phyloP scores from a whole-genome alignment of 2,329 filamentous ascomycete species.

The Penicillium corylophilum region DNA sequence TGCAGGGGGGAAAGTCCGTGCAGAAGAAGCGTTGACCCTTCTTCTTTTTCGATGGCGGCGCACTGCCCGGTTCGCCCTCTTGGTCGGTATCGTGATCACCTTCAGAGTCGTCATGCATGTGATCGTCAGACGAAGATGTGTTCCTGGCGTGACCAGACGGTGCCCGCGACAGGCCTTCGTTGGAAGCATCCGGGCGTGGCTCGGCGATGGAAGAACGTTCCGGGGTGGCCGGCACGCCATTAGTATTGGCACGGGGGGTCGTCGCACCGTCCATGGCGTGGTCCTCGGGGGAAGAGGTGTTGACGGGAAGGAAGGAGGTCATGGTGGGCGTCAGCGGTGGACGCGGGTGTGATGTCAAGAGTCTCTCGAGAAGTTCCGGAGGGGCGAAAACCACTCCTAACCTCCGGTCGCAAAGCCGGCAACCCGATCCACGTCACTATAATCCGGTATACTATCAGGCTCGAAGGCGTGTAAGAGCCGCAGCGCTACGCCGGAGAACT shows the following conservation, averaged over 20 bases:
- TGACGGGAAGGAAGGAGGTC: slow-evolving; percentile 62
- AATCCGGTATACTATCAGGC: slow-evolving; percentile 11
- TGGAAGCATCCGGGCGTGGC: slow-evolving; percentile 17
- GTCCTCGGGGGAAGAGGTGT: slow-evolving; percentile 52
- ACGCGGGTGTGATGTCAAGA: slow-evolving; percentile 30
- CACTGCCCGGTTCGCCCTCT: slow-evolving; percentile 62
- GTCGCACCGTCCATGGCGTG: slow-evolving; percentile 52
- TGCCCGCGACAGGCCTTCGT: slow-evolving; percentile 28
- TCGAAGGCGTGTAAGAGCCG: slow-evolving; percentile 13
- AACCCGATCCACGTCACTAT: slow-evolving; percentile 20
- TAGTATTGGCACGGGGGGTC: slow-evolving; percentile 51
- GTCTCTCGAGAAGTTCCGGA: slow-evolving; percentile 17
- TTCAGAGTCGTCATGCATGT: slow-evolving; percentile 75
- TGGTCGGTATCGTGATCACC: slow-evolving; percentile 66
- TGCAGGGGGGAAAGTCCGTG: slow-evolving; percentile 90
- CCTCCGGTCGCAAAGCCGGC: slow-evolving; percentile 23
- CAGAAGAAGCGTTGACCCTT: slow-evolving; percentile 96
- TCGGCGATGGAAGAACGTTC: slow-evolving; percentile 21
- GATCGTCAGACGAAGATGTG: slow-evolving; percentile 55
- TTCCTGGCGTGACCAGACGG: slow-evolving; percentile 38
- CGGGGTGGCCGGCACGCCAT: slow-evolving; percentile 39
- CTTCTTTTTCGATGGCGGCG: slow-evolving; percentile 84
- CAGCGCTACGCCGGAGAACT: slow-evolving; percentile 17
- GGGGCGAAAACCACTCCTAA: slow-evolving; percentile 18
- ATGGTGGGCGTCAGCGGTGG: slow-evolving; percentile 37